Conservation (phyloP, 257 asterid species). For the Solanum dulcamara region DNA sequence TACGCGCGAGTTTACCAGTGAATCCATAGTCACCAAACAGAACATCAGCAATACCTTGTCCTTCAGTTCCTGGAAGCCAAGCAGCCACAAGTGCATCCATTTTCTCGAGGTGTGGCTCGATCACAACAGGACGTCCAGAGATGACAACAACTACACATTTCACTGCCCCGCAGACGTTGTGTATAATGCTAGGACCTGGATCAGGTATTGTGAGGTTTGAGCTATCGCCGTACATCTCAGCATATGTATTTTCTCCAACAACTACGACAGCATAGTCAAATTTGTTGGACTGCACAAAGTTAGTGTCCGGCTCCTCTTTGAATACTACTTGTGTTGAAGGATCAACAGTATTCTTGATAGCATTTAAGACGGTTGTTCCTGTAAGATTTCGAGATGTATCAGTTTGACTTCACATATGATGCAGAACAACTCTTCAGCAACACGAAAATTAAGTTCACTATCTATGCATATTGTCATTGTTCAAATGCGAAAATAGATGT, state of each 20-base stretch:
- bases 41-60: constrained; percentile 39
- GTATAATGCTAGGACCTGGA: constrained; percentile 27
- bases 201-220: constrained; percentile 24
- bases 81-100: constrained; percentile 36
- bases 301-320: constrained; percentile 23
- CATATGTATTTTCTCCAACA: constrained; percentile 44
- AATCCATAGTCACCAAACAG: constrained; percentile 36
- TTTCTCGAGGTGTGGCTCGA: constrained; percentile 19
- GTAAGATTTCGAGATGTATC: neutral
- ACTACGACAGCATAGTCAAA: constrained; percentile 35
- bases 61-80: constrained; percentile 47
- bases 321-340: constrained; percentile 25
- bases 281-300: constrained; percentile 7
- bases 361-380: constrained; percentile 42
- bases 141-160: constrained; percentile 31
- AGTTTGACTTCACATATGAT: neutral
- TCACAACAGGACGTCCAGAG: constrained; percentile 33
- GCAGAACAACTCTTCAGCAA: neutral
- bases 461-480: too few relatives aligned
- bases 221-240: constrained; percentile 37
- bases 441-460: neutral
- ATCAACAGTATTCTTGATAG: constrained; percentile 21
- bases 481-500: too few relatives aligned
- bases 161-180: constrained; percentile 18
- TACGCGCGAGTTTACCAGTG: constrained; percentile 30